phyloP scores from a whole-genome alignment of 371 early-diverging fungal genomes.

The Sporodiniella umbellata region DNA sequence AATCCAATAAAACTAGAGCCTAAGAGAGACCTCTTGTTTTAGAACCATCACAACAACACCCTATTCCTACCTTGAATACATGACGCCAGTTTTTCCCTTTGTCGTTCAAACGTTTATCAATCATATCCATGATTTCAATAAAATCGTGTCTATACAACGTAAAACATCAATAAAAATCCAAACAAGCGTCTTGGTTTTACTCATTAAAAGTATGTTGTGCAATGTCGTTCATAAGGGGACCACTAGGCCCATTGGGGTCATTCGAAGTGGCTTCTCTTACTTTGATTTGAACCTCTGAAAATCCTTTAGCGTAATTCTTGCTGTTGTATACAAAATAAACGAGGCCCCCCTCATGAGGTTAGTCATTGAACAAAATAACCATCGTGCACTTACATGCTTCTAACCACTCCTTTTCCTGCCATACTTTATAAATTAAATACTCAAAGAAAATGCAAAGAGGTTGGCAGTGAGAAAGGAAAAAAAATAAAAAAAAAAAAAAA shows the following conservation, averaged over 20 bases:
- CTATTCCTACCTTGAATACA: constrained; percentile 82
- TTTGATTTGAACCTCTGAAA: constrained; percentile 93
- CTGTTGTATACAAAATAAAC: constrained; percentile 55
- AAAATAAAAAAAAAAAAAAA: background rate
- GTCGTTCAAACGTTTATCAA: constrained; percentile 96
- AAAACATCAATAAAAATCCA: no score
- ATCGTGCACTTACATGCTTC: constrained; percentile 25
- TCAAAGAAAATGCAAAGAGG: no score
- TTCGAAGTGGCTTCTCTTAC: constrained; percentile 94
- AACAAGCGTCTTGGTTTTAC: no score
- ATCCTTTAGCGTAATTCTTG: constrained; percentile 95
- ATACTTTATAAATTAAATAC: background rate
- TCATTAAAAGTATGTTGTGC: constrained; percentile 82
- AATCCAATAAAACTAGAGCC: constrained; percentile 66
- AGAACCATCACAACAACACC: background rate
- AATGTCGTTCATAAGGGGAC: constrained; percentile 85
- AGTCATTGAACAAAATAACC: background rate
- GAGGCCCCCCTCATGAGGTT: no score
- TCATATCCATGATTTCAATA: constrained; percentile 94
- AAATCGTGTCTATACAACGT: constrained; percentile 91
- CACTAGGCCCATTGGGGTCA: constrained; percentile 87
- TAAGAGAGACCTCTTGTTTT: no score
- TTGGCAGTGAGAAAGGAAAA: background rate
- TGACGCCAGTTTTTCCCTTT: constrained; percentile 98
- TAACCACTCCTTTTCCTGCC: constrained; percentile 26